A percentile compares a stretch with the other conserved stretches of the same genome.
phyloP scores from a whole-genome alignment of 495 filamentous ascomycete genomes.

The Hypoxylon intermedium region DNA sequence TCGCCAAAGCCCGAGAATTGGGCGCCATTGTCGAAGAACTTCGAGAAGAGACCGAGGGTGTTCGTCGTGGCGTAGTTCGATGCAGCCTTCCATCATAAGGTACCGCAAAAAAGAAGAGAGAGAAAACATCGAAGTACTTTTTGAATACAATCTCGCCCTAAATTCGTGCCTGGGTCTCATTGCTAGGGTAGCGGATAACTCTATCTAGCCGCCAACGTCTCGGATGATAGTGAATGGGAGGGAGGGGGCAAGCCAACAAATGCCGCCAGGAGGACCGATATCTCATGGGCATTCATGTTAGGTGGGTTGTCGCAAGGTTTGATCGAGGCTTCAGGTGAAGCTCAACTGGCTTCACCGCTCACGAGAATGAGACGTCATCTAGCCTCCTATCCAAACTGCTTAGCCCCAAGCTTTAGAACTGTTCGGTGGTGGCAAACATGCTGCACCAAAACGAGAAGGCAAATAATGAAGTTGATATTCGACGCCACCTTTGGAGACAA shows the following conservation, averaged over 20 bases:
- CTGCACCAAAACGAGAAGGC: not conserved
- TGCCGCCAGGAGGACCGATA: too few species aligned
- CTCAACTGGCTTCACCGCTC: not conserved
- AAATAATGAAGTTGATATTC: not conserved
- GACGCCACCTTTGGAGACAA: not conserved
- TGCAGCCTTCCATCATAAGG: slow-evolving; percentile 42
- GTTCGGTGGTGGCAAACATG: not conserved
- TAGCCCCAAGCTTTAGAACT: not conserved
- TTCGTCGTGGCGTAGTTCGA: slow-evolving; percentile 61
- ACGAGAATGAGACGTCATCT: not conserved
- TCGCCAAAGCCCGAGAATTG: slow-evolving; percentile 63
- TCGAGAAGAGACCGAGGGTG: slow-evolving; percentile 67
- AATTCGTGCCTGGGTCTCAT: too few species aligned
- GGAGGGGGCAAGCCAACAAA: too few species aligned
- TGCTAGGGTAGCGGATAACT: too few species aligned
- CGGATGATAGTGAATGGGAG: too few species aligned
- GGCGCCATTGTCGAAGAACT: slow-evolving; percentile 65
- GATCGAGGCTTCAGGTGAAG: not conserved
- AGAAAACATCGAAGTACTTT: too few species aligned
- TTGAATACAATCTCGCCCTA: too few species aligned
- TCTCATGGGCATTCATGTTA: too few species aligned
- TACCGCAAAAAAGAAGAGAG: too few species aligned
- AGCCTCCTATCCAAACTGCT: not conserved
- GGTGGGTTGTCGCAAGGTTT: not conserved
- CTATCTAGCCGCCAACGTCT: too few species aligned